phyloP scores from a whole-genome alignment of 108 stramenopile species.

The Cyclotella sp. region DNA sequence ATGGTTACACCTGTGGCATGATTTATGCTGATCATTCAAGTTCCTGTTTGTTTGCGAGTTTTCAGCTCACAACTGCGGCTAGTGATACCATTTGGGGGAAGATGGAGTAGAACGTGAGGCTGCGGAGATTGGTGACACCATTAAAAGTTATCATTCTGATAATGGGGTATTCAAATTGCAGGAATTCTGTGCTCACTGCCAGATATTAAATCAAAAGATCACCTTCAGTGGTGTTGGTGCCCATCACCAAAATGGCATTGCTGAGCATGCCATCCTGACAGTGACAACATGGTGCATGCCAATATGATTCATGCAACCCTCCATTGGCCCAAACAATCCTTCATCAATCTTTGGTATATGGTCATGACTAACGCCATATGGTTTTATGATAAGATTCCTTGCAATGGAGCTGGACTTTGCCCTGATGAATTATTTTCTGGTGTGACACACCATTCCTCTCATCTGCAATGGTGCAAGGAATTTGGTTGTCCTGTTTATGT shows the following conservation, averaged over 20 bases:
- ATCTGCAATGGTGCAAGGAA: background rate
- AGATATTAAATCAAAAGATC: background rate
- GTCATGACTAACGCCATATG: conserved; percentile 11
- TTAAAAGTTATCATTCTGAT: conserved; percentile 13
- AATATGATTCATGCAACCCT: conserved; percentile 44
- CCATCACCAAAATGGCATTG: conserved; percentile 65
- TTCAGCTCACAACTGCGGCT: conserved; percentile 36
- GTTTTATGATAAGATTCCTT: background rate
- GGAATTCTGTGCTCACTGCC: conserved; percentile 5
- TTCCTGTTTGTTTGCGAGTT: conserved; percentile 4
- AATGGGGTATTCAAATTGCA: conserved; percentile 11
- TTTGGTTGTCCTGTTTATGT: conserved; percentile 50
- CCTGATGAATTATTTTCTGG: background rate
- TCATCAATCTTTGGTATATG: background rate
- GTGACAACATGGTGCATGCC: conserved; percentile 39
- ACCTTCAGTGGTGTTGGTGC: conserved; percentile 57
- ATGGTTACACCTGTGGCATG: conserved; percentile 44
- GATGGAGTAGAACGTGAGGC: conserved; percentile 5
- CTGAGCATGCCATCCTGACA: conserved; percentile 39
- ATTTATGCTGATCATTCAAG: conserved; percentile 54
- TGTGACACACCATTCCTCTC: too few relatives aligned
- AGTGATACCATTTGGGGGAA: conserved; percentile 5
- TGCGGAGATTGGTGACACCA: background rate
- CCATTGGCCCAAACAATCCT: conserved; percentile 54
- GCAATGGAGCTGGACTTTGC: background rate